phyloP scores from a whole-genome alignment of 2,329 filamentous ascomycete species.

The Aureobasidium musti region DNA sequence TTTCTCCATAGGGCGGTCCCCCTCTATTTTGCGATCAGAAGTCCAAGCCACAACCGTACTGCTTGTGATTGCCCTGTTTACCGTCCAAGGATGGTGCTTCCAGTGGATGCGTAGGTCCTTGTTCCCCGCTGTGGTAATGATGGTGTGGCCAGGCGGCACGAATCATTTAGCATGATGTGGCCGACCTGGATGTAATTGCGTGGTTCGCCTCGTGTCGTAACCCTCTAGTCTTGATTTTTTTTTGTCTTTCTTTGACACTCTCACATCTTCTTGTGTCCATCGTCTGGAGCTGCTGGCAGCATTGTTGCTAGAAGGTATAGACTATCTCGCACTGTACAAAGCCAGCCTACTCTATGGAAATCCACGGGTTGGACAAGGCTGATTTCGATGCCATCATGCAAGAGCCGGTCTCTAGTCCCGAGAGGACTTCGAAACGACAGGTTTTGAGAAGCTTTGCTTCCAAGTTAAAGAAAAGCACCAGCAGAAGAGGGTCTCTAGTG shows the following conservation, averaged over 20 bases:
- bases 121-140: slow-evolving; percentile 24
- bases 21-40: slow-evolving; percentile 4
- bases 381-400: slow-evolving; percentile 16
- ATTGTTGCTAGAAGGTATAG: slow-evolving; percentile 4
- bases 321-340: not conserved
- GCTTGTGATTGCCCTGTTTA: slow-evolving; percentile 6
- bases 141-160: not conserved
- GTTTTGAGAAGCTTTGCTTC: slow-evolving; percentile 2
- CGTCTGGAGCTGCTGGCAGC: slow-evolving; percentile 11
- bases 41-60: slow-evolving; percentile 17
- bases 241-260: not conserved
- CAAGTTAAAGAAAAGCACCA: slow-evolving; percentile 12
- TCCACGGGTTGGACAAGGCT: not conserved
- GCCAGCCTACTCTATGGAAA: not conserved
- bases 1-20: not conserved
- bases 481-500: not conserved
- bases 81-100: not conserved
- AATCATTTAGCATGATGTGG: slow-evolving; percentile 1
- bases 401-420: slow-evolving; percentile 8
- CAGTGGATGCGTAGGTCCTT: slow-evolving; percentile 10
- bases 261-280: not conserved
- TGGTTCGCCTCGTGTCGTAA: slow-evolving; percentile 18
- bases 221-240: not conserved
- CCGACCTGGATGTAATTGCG: slow-evolving; percentile 15
- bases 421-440: slow-evolving; percentile 8